Conservation (phyloP, 2,329 filamentous ascomycete genomes). For the Ophiostoma himal-ulmi region DNA sequence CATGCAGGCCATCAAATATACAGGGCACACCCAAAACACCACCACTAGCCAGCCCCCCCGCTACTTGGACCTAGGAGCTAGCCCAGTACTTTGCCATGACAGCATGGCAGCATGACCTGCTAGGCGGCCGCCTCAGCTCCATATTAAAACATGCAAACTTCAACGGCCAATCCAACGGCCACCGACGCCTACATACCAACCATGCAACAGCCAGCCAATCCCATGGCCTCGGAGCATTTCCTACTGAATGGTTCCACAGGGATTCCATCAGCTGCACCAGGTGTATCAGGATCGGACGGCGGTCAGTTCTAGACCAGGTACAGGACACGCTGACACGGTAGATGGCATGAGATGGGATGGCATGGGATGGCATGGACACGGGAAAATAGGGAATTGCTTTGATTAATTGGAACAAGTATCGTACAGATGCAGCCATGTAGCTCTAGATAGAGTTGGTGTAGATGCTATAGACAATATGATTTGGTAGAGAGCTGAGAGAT, state of each 20-base stretch:
- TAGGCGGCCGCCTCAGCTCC: background rate
- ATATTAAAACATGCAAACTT: background rate
- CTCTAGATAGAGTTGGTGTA: background rate
- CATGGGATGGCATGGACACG: background rate
- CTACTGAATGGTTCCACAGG: slow-evolving; percentile 5
- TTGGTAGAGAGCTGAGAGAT: background rate
- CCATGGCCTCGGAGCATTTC: background rate
- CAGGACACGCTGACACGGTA: no score
- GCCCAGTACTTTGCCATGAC: background rate
- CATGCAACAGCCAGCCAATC: background rate
- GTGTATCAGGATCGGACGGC: background rate
- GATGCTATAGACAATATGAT: background rate
- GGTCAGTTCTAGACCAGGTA: background rate
- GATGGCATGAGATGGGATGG: background rate
- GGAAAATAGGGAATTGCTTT: background rate
- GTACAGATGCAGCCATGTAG: background rate
- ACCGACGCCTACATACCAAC: background rate
- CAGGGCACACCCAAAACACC: background rate
- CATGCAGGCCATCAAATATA: background rate
- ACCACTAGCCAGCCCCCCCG: background rate
- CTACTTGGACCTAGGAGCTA: background rate
- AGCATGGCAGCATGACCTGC: background rate
- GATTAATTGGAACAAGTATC: background rate
- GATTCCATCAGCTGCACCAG: background rate
- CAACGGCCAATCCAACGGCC: slow-evolving; percentile 4